Evolutionary conservation across 1,284 basidiomycete genomes (phyloP).

Genomic region (Irpex sp.): DNA sequence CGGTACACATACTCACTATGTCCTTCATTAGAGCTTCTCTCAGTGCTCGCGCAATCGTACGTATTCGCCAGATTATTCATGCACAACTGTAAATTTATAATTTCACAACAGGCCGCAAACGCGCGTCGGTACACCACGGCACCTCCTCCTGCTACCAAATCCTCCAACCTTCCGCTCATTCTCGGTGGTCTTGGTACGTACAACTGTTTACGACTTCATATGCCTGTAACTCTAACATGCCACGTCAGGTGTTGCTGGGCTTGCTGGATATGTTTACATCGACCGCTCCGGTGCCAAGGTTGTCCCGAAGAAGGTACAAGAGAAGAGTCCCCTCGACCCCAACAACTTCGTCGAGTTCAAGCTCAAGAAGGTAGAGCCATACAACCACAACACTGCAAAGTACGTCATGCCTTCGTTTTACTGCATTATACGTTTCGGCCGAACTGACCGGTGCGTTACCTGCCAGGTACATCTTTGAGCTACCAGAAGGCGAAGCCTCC

Average conservation of each 20-base stretch:
- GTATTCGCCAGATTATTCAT: constrained; percentile 3
- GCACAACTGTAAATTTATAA: background rate
- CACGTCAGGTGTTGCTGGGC: constrained; percentile 38
- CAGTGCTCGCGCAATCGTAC: constrained; percentile 21
- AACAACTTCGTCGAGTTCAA: constrained; percentile 77
- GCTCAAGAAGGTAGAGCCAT: constrained; percentile 80
- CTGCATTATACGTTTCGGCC: background rate
- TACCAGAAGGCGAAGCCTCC: constrained; percentile 80
- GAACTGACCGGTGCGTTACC: constrained; percentile 1
- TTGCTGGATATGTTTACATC: constrained; percentile 51
- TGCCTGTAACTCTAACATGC: background rate
- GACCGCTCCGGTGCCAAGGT: constrained; percentile 16
- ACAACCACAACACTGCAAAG: constrained; percentile 65
- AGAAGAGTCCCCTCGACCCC: constrained; percentile 69
- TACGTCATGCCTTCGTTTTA: constrained; percentile 19
- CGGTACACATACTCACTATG: constrained; percentile 17
- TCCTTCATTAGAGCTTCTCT: constrained; percentile 26
- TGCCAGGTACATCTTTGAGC: constrained; percentile 76
- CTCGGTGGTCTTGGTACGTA: constrained; percentile 39
- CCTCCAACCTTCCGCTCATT: constrained; percentile 47
- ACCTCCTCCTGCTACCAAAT: constrained; percentile 36
- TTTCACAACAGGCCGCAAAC: constrained; percentile 17
- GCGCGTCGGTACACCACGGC: constrained; percentile 45
- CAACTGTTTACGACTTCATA: background rate
- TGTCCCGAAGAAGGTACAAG: constrained; percentile 31